These are phyloP conservation scores for Geotrichum klebahnii DNA, from an alignment of 1,139 yeast species.

Conservation along the genomic window DNA sequence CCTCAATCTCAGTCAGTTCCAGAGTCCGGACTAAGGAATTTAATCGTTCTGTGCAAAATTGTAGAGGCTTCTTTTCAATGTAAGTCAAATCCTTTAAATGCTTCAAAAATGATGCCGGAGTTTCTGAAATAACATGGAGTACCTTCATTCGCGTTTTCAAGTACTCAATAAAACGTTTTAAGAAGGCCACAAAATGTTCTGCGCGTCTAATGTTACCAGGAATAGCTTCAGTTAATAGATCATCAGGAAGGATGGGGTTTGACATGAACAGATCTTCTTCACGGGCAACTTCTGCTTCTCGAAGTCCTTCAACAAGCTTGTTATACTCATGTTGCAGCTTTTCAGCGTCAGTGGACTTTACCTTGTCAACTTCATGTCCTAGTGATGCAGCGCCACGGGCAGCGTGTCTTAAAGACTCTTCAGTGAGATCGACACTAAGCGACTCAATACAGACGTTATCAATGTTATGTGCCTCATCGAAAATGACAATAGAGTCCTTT, in stretches of 20 bases:
- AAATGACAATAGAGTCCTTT: conserved; percentile 87
- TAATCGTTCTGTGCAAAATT: conserved; percentile 88
- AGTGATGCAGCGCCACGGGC: conserved; percentile 77
- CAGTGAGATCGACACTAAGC: conserved; percentile 78
- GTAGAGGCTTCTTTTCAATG: conserved; percentile 83
- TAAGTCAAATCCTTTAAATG: conserved; percentile 90
- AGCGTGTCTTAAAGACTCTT: conserved; percentile 74
- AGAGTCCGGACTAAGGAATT: conserved; percentile 83
- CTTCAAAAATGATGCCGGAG: conserved; percentile 86
- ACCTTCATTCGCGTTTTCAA: conserved; percentile 96
- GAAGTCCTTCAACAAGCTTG: conserved; percentile 80
- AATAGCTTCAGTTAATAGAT: conserved; percentile 81
- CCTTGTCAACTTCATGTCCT: conserved; percentile 71
- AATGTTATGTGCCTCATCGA: conserved; percentile 97
- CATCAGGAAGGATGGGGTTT: conserved; percentile 82
- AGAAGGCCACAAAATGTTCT: conserved; percentile 89
- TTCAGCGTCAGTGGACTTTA: conserved; percentile 75
- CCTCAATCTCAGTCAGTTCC: conserved; percentile 85
- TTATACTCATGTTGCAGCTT: conserved; percentile 87
- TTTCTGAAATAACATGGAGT: conserved; percentile 91
- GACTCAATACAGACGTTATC: conserved; percentile 98
- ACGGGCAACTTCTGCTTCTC: conserved; percentile 68
- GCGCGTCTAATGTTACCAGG: conserved; percentile 97
- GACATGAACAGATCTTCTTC: conserved; percentile 82
- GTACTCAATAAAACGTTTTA: conserved; percentile 89